phyloP scores from a whole-genome alignment of 108 stramenopile genomes.

The Cyclotella atomus region DNA sequence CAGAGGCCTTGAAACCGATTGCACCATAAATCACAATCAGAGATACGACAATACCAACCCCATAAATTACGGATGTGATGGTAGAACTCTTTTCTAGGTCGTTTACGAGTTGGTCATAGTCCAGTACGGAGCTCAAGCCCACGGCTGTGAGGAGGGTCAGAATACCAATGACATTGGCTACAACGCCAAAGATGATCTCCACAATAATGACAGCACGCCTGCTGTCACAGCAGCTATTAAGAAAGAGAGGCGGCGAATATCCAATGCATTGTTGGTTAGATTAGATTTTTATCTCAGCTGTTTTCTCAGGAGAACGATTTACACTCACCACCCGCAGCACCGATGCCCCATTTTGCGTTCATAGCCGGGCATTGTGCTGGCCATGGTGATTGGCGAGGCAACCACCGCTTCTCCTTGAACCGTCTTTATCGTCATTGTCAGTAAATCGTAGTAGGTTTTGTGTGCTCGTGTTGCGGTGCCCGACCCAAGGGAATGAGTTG shows the following conservation, averaged over 20 bases:
- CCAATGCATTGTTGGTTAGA: too few species aligned
- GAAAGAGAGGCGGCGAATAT: not conserved
- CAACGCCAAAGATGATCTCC: not conserved
- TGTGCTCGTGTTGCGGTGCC: too few species aligned
- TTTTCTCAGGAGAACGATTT: not conserved
- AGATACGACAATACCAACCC: not conserved
- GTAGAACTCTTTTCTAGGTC: not conserved
- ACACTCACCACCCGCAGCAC: constrained; percentile 3
- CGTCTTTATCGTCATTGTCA: too few species aligned
- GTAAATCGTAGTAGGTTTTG: too few species aligned
- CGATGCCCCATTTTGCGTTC: not conserved
- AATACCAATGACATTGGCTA: not conserved
- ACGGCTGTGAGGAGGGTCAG: not conserved
- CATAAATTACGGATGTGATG: constrained; percentile 1
- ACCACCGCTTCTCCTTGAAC: too few species aligned
- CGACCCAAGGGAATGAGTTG: too few species aligned
- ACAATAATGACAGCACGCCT: constrained; percentile 5
- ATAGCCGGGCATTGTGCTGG: too few species aligned
- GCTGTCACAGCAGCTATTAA: not conserved
- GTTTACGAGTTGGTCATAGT: not conserved
- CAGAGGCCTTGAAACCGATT: not conserved
- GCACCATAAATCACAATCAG: constrained; percentile 1
- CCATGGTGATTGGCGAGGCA: too few species aligned
- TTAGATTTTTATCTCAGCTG: not conserved
- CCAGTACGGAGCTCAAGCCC: not conserved